Percentiles rank a stretch among this genome's conserved stretches.
phyloP scores from a whole-genome alignment of 83 land plant species.

The Thuja plicata region DNA sequence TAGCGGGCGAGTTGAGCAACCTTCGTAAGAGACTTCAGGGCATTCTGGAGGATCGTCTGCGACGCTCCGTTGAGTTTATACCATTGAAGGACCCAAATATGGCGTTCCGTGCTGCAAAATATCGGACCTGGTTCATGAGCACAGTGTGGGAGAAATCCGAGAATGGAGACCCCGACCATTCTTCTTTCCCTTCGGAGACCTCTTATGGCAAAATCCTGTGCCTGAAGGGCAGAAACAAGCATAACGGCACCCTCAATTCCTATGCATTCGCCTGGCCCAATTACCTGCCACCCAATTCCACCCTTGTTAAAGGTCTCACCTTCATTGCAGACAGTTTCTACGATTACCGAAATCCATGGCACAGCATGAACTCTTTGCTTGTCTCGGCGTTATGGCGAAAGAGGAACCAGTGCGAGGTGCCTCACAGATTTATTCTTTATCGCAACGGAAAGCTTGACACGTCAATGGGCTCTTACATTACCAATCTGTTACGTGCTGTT shows the following conservation, averaged over 20 bases:
- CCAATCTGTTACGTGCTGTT: constrained; percentile 1
- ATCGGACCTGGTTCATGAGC: constrained; percentile 68
- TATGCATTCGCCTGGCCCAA: constrained; percentile 30
- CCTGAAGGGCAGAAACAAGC: constrained; percentile 29
- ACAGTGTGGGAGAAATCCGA: neutral
- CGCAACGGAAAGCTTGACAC: constrained; percentile 33
- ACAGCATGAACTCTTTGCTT: constrained; percentile 36
- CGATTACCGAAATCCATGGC: constrained; percentile 49
- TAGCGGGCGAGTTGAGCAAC: too few species aligned
- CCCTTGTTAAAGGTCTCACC: constrained; percentile 22
- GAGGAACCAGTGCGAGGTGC: constrained; percentile 17
- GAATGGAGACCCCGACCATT: constrained; percentile 31
- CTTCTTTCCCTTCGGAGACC: constrained; percentile 23
- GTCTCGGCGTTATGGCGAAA: constrained; percentile 28
- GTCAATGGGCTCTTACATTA: constrained; percentile 41
- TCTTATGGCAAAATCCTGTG: constrained; percentile 22
- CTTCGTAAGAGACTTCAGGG: too few species aligned
- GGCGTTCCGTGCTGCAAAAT: constrained; percentile 20
- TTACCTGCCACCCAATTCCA: constrained; percentile 19
- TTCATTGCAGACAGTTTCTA: constrained; percentile 31
- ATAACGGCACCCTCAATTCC: constrained; percentile 24
- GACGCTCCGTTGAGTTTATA: constrained; percentile 31
- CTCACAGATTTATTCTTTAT: constrained; percentile 27
- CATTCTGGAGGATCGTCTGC: constrained; percentile 13
- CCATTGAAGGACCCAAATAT: constrained; percentile 40